Base-by-base conservation (phyloP, 139 green algal species). In the Chlamydomonas asymmetrica region DNA sequence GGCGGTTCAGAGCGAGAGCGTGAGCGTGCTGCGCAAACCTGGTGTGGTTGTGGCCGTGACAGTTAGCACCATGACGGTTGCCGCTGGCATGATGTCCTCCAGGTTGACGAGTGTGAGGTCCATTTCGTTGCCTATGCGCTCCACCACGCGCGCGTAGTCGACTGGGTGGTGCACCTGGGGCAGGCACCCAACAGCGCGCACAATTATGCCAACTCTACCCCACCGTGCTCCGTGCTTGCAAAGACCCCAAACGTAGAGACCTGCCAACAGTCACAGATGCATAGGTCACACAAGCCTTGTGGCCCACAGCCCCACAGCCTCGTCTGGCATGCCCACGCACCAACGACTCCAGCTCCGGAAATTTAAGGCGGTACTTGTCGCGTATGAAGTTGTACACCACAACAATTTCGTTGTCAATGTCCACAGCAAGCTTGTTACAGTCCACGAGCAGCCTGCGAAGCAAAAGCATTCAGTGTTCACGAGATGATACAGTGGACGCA, bases 301-400 rank as follows among this genome's bases (percentile, higher is more conserved):
- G n/a, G n/a, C n/a, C n/a, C n/a, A n/a, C n/a, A n/a, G n/a, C n/a
- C n/a, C n/a, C n/a, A 13, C 56, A 22, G 5, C 4, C 6, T 4
- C 27, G 9, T 8, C 27, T 7, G 4, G 5, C 56, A 20, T 7
- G 7, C 35, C 16, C 35, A 32, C 78, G 35, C 75, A 97, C 92
- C 75, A 99, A 88, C 3, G 86, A 94, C 82, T 98, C 96, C 37
- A 99, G 90, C 89, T 99, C 96, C 0, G 96, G 96, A 74, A 99
- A 98, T 76, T 96, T 97, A 23, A 78, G 76, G 25, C 88, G 71
- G 80, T 95, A 96, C 70, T 84, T 84, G 81, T 92, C 87, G 0
- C 82, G 62, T 38, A 97, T 79, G 78, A 94, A 96, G 74, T 88
- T 93, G 87, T 98, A 93, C 45, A 98, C 87, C 16, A 91, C 74